Evolutionary conservation across 2,329 filamentous ascomycete species (phyloP), one percentile per base, ranked within the genome.

Genomic region (Ploettnerulaceae sp.): DNA sequence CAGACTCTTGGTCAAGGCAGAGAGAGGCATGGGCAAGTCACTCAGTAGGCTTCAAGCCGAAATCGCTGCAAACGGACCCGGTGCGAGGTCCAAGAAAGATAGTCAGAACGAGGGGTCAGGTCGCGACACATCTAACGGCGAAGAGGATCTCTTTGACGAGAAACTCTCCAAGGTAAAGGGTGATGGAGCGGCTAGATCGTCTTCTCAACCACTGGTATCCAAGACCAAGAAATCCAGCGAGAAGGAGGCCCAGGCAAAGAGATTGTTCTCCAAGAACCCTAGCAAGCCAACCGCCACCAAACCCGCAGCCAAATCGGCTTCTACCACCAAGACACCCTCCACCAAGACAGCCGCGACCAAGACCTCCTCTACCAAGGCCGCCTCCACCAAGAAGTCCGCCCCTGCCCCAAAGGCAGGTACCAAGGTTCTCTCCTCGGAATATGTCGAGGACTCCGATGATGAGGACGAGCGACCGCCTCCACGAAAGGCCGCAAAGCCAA

Each of bases 41-140:
- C 64, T 84, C 25, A 83, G 80, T 65, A 79, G 75, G 56, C 65
- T 84, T 7, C 79, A 83, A 54, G 75, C 73, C 8, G 71, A 73
- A 7, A 70, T 84, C 34, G 77, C 69, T 12, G 66, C 64, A 24
- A 61, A 70, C n/a, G 31, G 41, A 4, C 9, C 26, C 7, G 11
- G 35, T 4, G 70, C 74, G 7, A 69, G 76, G 1, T 69, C 71
- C 54, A 71, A 72, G 47, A 76, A 74, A 56, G 64, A n/a, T n/a
- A n/a, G n/a, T n/a, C n/a, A n/a, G n/a, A n/a, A 54, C 15, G 76
- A 81, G 15, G 74, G 74, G 11, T 67, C 69, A 9, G 69, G 67
- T 44, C 67, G 60, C 34, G 66, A 65, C 17, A 66, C 64, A 11
- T 53, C 60, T 3, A 48, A 31, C 14, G 65, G 66, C 64, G 43